Base-by-base conservation (phyloP, 768 basidiomycete genomes). In the Kwoniella bestiolae region DNA sequence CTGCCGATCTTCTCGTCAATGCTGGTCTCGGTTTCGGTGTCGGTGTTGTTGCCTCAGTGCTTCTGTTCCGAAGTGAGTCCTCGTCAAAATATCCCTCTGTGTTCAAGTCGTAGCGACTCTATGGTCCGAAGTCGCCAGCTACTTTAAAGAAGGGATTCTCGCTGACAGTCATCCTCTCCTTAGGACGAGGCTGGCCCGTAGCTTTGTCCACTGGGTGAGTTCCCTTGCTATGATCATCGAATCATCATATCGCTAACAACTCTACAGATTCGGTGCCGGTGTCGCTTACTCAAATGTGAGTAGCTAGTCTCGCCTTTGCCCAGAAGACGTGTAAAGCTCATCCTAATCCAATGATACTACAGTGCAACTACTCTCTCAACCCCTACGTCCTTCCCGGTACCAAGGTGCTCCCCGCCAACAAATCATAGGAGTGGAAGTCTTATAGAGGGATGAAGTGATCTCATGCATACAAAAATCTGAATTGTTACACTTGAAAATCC, bases 311-410 rank as follows among this genome's bases (percentile, higher is more conserved):
- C 60, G 12, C 2, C 12, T 14, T 16, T 41, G 14, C 14, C 25
- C 46, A 34, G 25, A 31, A 1, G 4, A 18, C 21, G 26, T 29
- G 21, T n/a, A n/a, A n/a, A n/a, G n/a, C n/a, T n/a, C n/a, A n/a
- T n/a, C 21, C 47, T 16, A 45, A 60, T 53, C 7, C 28, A 56
- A 32, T 28, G 29, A n/a, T 49, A 21, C 18, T 46, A 56, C 60
- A 80, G 80, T 82, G 81, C 73, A 81, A 82, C 75, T 77, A 76
- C 65, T 79, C 79, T 11, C 79, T 82, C 67, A 82, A 82, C 79
- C 81, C 81, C 25, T 81, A 82, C 72, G 76, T 79, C 53, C 76
- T 82, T 12, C 81, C 81, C 38, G 79, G 79, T 7, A 81, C 80
- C 56, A 78, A 77, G 65, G 67, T 81, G 29, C 66, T 82, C 38